A percentile compares a stretch with the other conserved stretches of the same genome.
Evolutionary conservation across 345 rosid species (phyloP).

Genomic region (Citrus medica): DNA sequence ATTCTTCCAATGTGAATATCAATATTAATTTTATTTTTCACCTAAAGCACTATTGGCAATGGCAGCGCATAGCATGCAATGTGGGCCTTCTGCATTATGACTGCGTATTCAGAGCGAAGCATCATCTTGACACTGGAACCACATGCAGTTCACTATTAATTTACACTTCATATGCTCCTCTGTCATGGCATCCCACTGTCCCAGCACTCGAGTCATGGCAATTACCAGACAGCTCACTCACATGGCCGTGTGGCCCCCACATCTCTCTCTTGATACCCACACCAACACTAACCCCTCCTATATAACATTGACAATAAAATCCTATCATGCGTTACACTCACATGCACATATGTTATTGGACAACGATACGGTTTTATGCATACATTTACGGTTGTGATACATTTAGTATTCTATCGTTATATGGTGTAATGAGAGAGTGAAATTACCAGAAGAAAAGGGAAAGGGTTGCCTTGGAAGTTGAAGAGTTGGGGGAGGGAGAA

Average conservation of each 20-base stretch:
- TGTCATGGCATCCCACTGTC: constrained; percentile 39
- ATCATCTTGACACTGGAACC: constrained; percentile 30
- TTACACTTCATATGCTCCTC: constrained; percentile 30
- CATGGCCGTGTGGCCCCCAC: constrained; percentile 44
- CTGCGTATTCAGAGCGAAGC: constrained; percentile 30
- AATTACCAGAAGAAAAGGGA: constrained; percentile 49
- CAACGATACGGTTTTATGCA: too few relatives aligned
- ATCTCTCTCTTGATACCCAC: neutral
- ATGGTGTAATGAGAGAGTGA: neutral
- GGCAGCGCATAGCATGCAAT: constrained; percentile 14
- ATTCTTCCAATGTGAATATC: neutral
- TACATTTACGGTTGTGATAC: neutral
- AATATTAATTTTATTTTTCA: neutral
- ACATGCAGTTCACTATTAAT: constrained; percentile 35
- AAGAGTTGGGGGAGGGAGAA: constrained; percentile 37
- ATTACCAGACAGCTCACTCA: constrained; percentile 63
- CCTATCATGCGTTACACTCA: too few relatives aligned
- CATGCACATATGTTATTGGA: too few relatives aligned
- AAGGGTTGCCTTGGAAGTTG: constrained; percentile 36
- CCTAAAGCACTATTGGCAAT: neutral
- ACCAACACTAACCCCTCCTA: neutral
- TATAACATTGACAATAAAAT: too few relatives aligned
- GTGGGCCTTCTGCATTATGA: constrained; percentile 31
- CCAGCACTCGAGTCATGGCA: constrained; percentile 30
- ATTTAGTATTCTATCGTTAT: too few relatives aligned